These are phyloP conservation scores for Peltaster fructicola DNA, from an alignment of 2,329 filamentous ascomycete genomes.

Conservation along the genomic window DNA sequence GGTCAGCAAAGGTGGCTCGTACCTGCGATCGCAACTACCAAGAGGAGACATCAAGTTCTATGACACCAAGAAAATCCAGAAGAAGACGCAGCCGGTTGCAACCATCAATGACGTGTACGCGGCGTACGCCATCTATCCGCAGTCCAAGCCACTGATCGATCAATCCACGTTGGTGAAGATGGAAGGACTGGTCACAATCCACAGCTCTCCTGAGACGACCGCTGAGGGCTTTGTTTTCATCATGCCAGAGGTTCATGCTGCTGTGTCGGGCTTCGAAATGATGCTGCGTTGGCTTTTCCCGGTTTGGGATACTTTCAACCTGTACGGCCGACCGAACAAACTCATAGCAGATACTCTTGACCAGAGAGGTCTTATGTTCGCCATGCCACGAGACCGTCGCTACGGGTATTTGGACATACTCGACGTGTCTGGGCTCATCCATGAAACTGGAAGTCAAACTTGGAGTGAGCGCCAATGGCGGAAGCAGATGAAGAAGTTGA, in stretches of 20 bases:
- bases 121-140: slow-evolving; percentile 88
- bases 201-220: slow-evolving; percentile 56
- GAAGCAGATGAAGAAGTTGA: slow-evolving; percentile 72
- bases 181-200: slow-evolving; percentile 77
- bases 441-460: slow-evolving; percentile 52
- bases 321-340: slow-evolving; percentile 78
- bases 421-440: slow-evolving; percentile 67
- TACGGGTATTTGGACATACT: slow-evolving; percentile 83
- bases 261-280: slow-evolving; percentile 86
- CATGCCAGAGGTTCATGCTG: slow-evolving; percentile 89
- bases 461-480: slow-evolving; percentile 89
- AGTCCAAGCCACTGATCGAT: slow-evolving; percentile 83
- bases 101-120: slow-evolving; percentile 82
- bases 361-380: slow-evolving; percentile 87
- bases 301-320: slow-evolving; percentile 75
- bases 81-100: slow-evolving; percentile 78
- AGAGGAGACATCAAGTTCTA: slow-evolving; percentile 93
- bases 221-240: slow-evolving; percentile 93
- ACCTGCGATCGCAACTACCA: slow-evolving; percentile 53
- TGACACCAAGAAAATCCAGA: slow-evolving; percentile 75
- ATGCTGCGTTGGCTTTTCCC: slow-evolving; percentile 86
- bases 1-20: slow-evolving; percentile 63
- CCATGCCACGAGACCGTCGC: slow-evolving; percentile 73
- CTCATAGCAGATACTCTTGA: slow-evolving; percentile 79
- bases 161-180: slow-evolving; percentile 88